Evolutionary conservation across 1,284 basidiomycete species (phyloP).

Genomic region (Trichosporon sp.): DNA sequence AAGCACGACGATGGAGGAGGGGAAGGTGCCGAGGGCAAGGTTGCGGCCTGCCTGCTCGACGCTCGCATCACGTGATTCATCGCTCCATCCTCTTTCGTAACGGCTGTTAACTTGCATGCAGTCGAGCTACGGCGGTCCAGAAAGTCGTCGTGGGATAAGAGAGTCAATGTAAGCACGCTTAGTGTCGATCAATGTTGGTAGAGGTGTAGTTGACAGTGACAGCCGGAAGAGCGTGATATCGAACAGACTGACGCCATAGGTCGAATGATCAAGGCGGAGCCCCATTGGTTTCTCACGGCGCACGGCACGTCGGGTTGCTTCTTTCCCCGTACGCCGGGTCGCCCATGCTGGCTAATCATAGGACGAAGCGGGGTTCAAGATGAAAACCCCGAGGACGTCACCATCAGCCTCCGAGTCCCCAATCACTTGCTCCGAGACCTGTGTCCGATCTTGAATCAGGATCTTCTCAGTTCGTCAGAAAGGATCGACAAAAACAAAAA

Average conservation of each 20-base stretch:
- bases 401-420: constrained; percentile 5
- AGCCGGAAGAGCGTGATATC: neutral
- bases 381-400: constrained; percentile 1
- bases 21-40: no score
- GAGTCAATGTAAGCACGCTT: no score
- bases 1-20: no score
- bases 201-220: no score
- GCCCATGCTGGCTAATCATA: constrained; percentile 8
- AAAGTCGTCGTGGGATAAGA: no score
- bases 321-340: neutral
- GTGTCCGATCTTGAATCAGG: neutral
- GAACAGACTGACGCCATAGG: neutral
- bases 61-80: no score
- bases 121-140: no score
- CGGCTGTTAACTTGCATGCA: no score
- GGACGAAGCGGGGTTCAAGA: neutral
- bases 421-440: neutral
- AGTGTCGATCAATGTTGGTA: no score
- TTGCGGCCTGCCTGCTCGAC: no score
- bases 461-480: neutral
- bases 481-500: constrained; percentile 14
- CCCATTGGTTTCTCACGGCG: constrained; percentile 2
- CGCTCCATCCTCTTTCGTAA: no score
- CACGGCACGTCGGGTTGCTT: neutral
- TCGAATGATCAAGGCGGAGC: neutral